phyloP scores from a whole-genome alignment of 441 rosid species.

The Erodium texanum region DNA sequence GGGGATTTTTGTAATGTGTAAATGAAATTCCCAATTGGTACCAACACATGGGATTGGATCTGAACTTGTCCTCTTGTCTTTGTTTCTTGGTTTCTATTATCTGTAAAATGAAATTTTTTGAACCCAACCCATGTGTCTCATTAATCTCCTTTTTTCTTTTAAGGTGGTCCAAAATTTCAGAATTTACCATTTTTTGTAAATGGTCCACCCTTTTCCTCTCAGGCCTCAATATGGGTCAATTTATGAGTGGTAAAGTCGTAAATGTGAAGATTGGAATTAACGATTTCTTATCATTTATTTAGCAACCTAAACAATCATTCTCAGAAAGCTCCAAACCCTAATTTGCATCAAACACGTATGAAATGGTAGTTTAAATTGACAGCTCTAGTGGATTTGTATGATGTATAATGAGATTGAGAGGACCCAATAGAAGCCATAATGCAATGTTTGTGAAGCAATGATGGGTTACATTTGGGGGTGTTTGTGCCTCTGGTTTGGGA shows the following conservation, averaged over 20 bases:
- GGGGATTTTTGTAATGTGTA: not conserved
- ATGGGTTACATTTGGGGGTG: slow-evolving; percentile 3
- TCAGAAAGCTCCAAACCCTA: not conserved
- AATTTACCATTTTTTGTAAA: not conserved
- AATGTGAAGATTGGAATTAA: too few relatives aligned
- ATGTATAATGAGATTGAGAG: not conserved
- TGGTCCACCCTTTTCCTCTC: not conserved
- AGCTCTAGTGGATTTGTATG: not conserved
- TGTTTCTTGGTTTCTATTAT: not conserved
- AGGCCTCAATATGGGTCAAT: too few relatives aligned
- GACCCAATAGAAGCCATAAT: not conserved
- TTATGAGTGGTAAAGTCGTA: too few relatives aligned
- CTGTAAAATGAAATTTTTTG: not conserved
- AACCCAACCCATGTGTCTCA: slow-evolving; percentile 4
- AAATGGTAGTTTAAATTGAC: not conserved
- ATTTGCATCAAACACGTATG: not conserved
- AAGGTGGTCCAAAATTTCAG: not conserved
- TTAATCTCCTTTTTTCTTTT: not conserved
- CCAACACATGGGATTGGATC: not conserved
- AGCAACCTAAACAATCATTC: not conserved
- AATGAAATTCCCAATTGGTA: not conserved
- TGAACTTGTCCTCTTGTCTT: not conserved
- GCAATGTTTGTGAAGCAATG: slow-evolving; percentile 5
- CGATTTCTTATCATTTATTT: too few relatives aligned
- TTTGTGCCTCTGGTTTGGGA: not conserved